Base-by-base conservation (phyloP, 2,329 filamentous ascomycete species). In the Xylariaceae sp. region DNA sequence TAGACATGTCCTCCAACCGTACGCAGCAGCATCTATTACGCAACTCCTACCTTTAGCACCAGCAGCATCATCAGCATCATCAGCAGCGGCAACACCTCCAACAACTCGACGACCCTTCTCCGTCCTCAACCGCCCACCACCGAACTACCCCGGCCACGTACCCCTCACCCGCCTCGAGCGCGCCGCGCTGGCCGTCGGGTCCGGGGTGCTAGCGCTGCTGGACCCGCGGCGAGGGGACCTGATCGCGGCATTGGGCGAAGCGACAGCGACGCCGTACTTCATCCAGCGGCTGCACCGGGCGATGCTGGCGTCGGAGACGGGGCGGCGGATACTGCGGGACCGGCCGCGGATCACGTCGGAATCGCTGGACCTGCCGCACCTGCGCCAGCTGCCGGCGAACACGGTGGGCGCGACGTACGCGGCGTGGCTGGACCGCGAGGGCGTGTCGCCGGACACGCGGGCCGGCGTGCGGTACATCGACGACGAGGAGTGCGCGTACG, bases 401-500 rank as follows among this genome's bases (percentile, higher is more conserved):
- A 89, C 85, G 1, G 86, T 99, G 9, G 95, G 95, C 20, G 83
- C 85, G 44, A 87, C 89, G 48, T 99, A 98, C 75, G 90, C 88
- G 7, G 82, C 80, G 50, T 99, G 95, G 93, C 82, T 98, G n/a
- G 92, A 97, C 74, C 85, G 90, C 44, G 95, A 99, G 74, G 90
- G 91, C 59, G 93, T 99, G 14, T 90, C 90, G 7, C 95, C 95
- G 1, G 95, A 99, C 73, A 96, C 93, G 6, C 86, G 95, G 44
- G 80, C 88, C 41, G 73, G 75, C 1, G 95, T 99, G 41, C 86
- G 90, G 50, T 98, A 96, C 77, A 92, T 99, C 60, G 93, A 98
- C 73, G 88, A 98, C 70, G 88, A 89, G 66, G 95, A 99, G 75
- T 96, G 93, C 72, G 95, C 95, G 37, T 99, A 98, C 77, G 95